Evolutionary conservation across 108 stramenopile species (phyloP).

Genomic region (Conticribra weissflogii): DNA sequence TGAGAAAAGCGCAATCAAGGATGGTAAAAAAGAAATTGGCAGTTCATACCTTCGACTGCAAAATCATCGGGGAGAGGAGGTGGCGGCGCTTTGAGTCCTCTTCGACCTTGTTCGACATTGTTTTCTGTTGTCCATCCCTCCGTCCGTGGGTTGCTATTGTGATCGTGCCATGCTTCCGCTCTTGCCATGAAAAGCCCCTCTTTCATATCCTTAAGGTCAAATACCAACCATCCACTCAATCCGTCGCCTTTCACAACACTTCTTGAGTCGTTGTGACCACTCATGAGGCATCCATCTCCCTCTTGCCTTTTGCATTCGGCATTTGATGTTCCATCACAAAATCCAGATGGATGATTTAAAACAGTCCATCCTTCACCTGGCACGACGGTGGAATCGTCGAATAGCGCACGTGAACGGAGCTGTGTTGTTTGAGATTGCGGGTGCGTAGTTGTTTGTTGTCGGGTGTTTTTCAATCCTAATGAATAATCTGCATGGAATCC

Average conservation of each 20-base stretch:
- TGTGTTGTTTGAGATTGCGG: background rate
- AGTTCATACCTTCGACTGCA: slow-evolving; percentile 21
- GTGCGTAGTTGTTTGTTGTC: slow-evolving; percentile 1
- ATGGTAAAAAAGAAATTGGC: background rate
- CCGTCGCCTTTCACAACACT: slow-evolving; percentile 39
- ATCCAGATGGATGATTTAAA: slow-evolving; percentile 25
- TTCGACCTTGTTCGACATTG: slow-evolving; percentile 18
- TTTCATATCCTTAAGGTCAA: slow-evolving; percentile 45
- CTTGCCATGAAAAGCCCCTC: slow-evolving; percentile 57
- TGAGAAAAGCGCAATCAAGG: background rate
- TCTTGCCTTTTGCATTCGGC: slow-evolving; percentile 33
- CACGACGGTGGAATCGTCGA: slow-evolving; percentile 18
- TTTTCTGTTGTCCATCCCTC: slow-evolving; percentile 40
- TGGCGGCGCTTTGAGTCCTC: slow-evolving; percentile 34
- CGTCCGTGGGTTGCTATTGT: slow-evolving; percentile 27
- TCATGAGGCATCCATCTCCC: slow-evolving; percentile 37
- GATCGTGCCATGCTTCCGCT: slow-evolving; percentile 20
- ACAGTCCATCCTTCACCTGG: slow-evolving; percentile 56
- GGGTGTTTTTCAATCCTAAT: no score
- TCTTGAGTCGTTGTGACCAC: slow-evolving; percentile 50
- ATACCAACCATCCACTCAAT: slow-evolving; percentile 54
- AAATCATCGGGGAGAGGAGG: slow-evolving; percentile 23
- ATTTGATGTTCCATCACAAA: slow-evolving; percentile 59
- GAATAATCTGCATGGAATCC: no score
- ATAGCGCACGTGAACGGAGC: background rate